Conservation (phyloP, 2,329 filamentous ascomycete species). For the Lasiodiplodia theobromae region DNA sequence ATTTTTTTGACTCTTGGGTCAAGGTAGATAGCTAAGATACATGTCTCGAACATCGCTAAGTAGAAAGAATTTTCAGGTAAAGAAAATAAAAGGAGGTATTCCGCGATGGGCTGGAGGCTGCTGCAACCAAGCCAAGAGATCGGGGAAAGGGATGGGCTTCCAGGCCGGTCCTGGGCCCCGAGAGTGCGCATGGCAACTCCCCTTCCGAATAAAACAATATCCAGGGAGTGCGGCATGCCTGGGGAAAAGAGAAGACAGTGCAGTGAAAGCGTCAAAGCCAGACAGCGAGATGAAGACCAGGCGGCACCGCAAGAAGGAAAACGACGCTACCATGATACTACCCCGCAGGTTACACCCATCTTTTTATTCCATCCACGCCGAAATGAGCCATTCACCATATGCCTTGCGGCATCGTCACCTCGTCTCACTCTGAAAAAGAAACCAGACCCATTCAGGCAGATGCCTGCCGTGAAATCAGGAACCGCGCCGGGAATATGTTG, state of each 20-base stretch:
- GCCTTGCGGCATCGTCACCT: conserved; percentile 9
- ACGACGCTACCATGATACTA: conserved; percentile 8
- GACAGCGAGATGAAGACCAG: conserved; percentile 10
- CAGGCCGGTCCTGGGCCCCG: not conserved
- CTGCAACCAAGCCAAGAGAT: not conserved
- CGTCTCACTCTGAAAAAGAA: conserved; percentile 9
- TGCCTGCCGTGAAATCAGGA: conserved; percentile 2
- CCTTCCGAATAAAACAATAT: conserved; percentile 6
- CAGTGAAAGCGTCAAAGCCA: not conserved
- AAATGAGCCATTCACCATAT: conserved; percentile 3
- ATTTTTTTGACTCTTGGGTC: not conserved
- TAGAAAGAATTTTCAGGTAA: not conserved
- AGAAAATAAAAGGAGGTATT: not conserved
- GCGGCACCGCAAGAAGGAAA: not conserved
- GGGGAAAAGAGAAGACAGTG: not conserved
- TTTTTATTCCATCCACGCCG: conserved; percentile 20
- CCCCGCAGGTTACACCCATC: conserved; percentile 6
- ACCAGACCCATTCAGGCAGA: conserved; percentile 6
- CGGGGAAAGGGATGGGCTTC: not conserved
- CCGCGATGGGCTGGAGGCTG: not conserved
- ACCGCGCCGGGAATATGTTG: conserved; percentile 15
- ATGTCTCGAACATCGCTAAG: conserved; percentile 2
- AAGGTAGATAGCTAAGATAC: conserved; percentile 24
- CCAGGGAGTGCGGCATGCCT: not conserved
- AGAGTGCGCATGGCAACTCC: not conserved